Evolutionary conservation across 176 grass and related monocot species (phyloP).

Genomic region (Secale cereale): DNA sequence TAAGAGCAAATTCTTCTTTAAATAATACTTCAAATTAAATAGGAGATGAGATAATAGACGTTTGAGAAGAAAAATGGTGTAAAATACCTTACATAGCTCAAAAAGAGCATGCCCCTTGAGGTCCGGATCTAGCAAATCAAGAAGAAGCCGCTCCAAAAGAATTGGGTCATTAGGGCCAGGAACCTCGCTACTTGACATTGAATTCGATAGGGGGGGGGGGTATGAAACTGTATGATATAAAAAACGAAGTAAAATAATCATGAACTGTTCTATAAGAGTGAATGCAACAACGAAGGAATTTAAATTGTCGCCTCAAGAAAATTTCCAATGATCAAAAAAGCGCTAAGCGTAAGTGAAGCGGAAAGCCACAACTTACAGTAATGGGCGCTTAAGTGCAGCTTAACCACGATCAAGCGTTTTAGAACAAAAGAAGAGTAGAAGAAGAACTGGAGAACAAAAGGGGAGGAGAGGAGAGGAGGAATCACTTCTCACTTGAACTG

Average conservation of each 20-base stretch:
- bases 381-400: too few relatives aligned
- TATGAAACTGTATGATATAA: background rate
- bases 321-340: too few relatives aligned
- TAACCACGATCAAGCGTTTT: too few relatives aligned
- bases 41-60: background rate
- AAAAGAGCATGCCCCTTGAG: background rate
- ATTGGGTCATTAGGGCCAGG: background rate
- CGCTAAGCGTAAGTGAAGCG: too few relatives aligned
- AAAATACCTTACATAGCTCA: slow-evolving; percentile 10
- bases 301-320: background rate
- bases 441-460: too few relatives aligned
- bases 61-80: too few relatives aligned
- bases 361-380: too few relatives aligned
- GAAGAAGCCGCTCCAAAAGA: background rate
- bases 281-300: background rate
- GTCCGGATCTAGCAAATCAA: slow-evolving; percentile 1
- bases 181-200: background rate
- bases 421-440: too few relatives aligned
- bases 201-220: background rate
- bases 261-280: background rate
- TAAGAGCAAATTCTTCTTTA: background rate
- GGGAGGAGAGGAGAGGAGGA: too few relatives aligned
- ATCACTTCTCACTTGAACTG: too few relatives aligned
- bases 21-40: background rate
- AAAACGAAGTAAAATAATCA: background rate